These are phyloP conservation scores for Lactarius deliciosus DNA, from an alignment of 768 basidiomycete genomes.

Conservation along the genomic window DNA sequence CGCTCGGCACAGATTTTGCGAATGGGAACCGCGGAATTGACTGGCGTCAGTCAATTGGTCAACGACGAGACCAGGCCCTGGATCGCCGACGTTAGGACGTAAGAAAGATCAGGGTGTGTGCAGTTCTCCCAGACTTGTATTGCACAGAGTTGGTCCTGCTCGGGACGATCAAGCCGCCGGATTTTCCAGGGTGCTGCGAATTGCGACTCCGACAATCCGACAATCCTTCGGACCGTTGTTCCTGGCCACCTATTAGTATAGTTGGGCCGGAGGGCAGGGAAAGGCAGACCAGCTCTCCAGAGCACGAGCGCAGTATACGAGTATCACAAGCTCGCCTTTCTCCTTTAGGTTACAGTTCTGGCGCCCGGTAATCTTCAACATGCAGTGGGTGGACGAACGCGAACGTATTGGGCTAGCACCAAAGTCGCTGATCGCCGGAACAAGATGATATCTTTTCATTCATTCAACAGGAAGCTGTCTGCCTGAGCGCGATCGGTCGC, in stretches of 20 bases:
- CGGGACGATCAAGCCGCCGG: conserved; percentile 5
- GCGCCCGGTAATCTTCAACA: not conserved
- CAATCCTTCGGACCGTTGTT: not conserved
- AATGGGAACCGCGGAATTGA: not conserved
- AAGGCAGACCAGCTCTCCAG: not conserved
- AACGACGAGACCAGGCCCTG: not conserved
- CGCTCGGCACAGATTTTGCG: conserved; percentile 11
- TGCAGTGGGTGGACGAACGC: not conserved
- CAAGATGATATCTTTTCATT: not conserved
- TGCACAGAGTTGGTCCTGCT: not conserved
- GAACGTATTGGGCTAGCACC: conserved; percentile 15
- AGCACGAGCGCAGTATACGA: not conserved
- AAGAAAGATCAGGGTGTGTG: not conserved
- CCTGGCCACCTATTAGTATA: not conserved
- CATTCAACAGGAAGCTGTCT: not conserved
- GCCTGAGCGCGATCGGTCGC: not conserved
- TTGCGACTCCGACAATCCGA: not conserved
- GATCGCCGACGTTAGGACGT: not conserved
- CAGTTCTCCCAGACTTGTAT: not conserved
- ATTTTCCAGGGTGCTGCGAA: not conserved
- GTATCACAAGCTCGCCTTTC: conserved; percentile 9
- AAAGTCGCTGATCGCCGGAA: not conserved
- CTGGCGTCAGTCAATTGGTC: not conserved
- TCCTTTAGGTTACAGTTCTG: conserved; percentile 1
- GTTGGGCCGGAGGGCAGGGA: not conserved